Evolutionary conservation across 129 eudicot species (phyloP), one percentile per base, ranked within the genome.

Genomic region (Lactuca saligna): DNA sequence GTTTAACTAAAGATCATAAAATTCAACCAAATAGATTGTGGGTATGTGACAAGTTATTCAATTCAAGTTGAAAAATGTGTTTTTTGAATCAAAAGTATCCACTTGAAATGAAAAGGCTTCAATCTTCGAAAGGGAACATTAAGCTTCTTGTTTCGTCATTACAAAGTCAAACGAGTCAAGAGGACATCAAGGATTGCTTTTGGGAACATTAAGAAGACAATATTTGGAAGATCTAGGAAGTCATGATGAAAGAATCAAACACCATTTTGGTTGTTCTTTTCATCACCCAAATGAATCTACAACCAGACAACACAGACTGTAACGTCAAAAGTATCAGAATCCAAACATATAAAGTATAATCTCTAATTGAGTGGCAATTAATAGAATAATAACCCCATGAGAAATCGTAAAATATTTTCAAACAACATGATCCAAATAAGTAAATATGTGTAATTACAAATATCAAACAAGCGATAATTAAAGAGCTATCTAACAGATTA

Each of bases 21-120:
- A 76, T 75, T 76, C 80, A 76, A 76, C 75, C 17, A 53, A 42
- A 41, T 39, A 65, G 59, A 64, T 63, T 65, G 25, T 54, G 29
- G 71, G 33, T 33, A 50, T 10, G 38, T 7, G 33, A 34, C 15
- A 32, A 7, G 32, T 29, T 32, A 32, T 17, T 6, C 12, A 64
- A 44, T 64, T 42, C n/a, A n/a, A n/a, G 29, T 55, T 39, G 63
- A 67, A 49, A 54, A 54, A 31, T 48, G 33, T 57, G 63, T 17
- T 54, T 41, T 60, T 35, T 34, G 25, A 13, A 34, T 5, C 46
- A n/a, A 35, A 61, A 61, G 48, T 61, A n/a, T 15, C n/a, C n/a
- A 20, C 61, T 35, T n/a, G 48, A 66, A 65, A 44, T 31, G 15
- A 41, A 35, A 51, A 54, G 29, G 37, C 38, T 39, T 68, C 58